Evolutionary conservation across 2,329 filamentous ascomycete species (phyloP), one percentile per base, ranked within the genome.

Genomic region (Ophiostoma tasmaniense): DNA sequence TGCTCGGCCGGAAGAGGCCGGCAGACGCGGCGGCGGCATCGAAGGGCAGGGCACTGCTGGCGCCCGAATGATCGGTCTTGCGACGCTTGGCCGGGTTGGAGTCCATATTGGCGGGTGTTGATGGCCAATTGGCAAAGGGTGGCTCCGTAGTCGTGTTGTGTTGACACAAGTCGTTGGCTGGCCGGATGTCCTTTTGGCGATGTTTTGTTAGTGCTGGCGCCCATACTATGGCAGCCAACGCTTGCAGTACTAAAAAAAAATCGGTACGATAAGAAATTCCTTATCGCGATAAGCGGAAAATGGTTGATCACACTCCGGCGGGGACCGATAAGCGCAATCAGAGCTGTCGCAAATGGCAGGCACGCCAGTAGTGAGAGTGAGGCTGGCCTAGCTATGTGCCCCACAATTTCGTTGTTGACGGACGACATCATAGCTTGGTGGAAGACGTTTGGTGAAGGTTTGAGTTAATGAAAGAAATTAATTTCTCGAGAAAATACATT

Each of bases 1-100:
- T 82, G 75, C 83, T 85, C 20, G 84, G 75, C 42, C 75, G 74
- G 11, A 75, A 77, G 17, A 77, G 69, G 52, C 76, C 77, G 2
- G 74, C 75, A 3, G 76, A 74, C 1, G 75, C 73, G 6, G 75
- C 76, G 7, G 75, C 75, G 1, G 76, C 70, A 33, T 76, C 74
- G 30, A 77, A 64, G 7, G 65, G 42, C 13, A 71, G 64, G 35
- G 67, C 37, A 11, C 61, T 50, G 22, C 70, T 70, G 52, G 25
- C 61, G 11, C 61, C 61, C 4, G 61, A 64, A 25, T 78, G 76
- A 50, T 74, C 75, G 14, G 77, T 73, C 72, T 78, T 79, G 67
- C 77, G 73, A 61, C 77, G 73, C 71, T 79, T 79, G 17, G 76
- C 73, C 20, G 77, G 76, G 39, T 73, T 74, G 2, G 73, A 67